A percentile compares a stretch with the other conserved stretches of the same genome.
These are phyloP conservation scores for Gentiana straminea DNA, from an alignment of 257 asterid genomes.

Conservation along the genomic window DNA sequence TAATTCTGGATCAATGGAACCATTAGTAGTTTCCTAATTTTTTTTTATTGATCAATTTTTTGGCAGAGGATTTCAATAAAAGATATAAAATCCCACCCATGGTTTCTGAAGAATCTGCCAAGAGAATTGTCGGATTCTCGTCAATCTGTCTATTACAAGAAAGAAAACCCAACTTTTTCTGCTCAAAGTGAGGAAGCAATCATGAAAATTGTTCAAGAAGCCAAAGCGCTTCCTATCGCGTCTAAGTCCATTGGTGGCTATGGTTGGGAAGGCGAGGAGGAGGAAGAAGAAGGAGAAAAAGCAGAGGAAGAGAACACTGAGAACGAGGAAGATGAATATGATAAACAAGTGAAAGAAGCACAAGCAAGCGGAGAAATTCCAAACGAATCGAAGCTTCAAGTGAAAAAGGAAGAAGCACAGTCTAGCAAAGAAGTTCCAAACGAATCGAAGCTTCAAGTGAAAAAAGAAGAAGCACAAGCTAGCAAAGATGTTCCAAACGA, in stretches of 20 bases:
- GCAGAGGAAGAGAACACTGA: slow-evolving; percentile 36
- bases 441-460: no score
- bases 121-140: slow-evolving; percentile 20
- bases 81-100: slow-evolving; percentile 60
- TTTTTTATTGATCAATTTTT: neutral
- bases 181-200: slow-evolving; percentile 34
- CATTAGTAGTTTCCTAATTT: no score
- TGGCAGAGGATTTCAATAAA: slow-evolving; percentile 53
- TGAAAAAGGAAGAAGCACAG: no score
- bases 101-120: slow-evolving; percentile 52
- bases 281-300: slow-evolving; percentile 32
- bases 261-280: slow-evolving; percentile 63
- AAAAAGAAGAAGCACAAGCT: no score
- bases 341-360: slow-evolving; percentile 62
- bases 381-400: no score
- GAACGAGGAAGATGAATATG: slow-evolving; percentile 50
- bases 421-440: no score
- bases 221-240: slow-evolving; percentile 43
- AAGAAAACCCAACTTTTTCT: slow-evolving; percentile 49
- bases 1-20: no score
- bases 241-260: slow-evolving; percentile 43
- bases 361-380: slow-evolving; percentile 67
- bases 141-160: slow-evolving; percentile 45
- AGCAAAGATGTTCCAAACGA: no score
- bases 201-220: slow-evolving; percentile 34